A percentile compares a stretch with the other conserved stretches of the same genome.
phyloP scores from a whole-genome alignment of 2,329 filamentous ascomycete species.

The Trichoderma harzianum region DNA sequence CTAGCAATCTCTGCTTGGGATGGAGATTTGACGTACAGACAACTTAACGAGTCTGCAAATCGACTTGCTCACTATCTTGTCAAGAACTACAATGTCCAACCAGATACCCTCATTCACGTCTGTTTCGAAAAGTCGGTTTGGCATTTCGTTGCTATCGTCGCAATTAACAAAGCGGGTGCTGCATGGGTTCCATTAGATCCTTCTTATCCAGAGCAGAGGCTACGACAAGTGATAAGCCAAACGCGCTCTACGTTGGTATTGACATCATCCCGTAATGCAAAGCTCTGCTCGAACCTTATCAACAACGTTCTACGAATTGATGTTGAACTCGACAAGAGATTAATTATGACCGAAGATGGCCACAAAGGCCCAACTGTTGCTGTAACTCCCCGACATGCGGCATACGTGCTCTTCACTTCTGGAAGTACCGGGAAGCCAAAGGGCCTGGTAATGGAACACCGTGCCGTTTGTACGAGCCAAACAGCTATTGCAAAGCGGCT shows the following conservation, averaged over 20 bases:
- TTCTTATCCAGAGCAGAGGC: slow-evolving; percentile 14
- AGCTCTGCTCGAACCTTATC: slow-evolving; percentile 23
- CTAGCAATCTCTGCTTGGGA: slow-evolving; percentile 16
- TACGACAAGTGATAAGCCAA: slow-evolving; percentile 14
- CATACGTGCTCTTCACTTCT: slow-evolving; percentile 4
- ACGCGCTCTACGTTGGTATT: not conserved
- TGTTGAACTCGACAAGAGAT: not conserved
- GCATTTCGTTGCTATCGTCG: slow-evolving; percentile 5
- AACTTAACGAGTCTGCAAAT: not conserved
- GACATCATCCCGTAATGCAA: not conserved
- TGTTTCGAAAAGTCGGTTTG: slow-evolving; percentile 14
- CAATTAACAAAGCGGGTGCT: slow-evolving; percentile 21
- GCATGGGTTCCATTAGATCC: slow-evolving; percentile 23
- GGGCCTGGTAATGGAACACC: slow-evolving; percentile 10
- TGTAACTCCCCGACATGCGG: not conserved
- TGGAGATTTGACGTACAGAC: not conserved
- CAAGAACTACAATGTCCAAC: not conserved
- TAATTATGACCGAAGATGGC: not conserved
- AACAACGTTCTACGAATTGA: slow-evolving; percentile 6
- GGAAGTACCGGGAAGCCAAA: not conserved
- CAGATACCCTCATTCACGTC: not conserved
- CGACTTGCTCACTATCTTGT: slow-evolving; percentile 5
- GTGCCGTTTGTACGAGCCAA: slow-evolving; percentile 4
- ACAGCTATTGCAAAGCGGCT: not conserved
- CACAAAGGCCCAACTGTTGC: not conserved